phyloP scores from a whole-genome alignment of 225 moss, liverwort and hornwort species.

The Marchantia paleacea region DNA sequence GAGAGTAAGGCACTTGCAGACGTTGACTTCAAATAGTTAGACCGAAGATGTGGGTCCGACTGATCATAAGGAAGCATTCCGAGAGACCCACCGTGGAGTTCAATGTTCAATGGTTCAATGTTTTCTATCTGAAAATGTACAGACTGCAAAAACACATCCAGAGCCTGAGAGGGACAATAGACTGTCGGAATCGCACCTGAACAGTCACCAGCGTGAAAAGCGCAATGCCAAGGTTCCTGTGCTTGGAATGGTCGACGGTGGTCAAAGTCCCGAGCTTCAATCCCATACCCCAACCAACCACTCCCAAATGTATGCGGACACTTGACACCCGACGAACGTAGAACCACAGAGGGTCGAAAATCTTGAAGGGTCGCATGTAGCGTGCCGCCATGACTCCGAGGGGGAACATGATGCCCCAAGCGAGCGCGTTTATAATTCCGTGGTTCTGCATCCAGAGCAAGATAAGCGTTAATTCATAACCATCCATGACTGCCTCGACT shows the following conservation, averaged over 20 bases:
- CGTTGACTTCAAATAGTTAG: too few relatives aligned
- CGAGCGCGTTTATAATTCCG: slow-evolving; percentile 57
- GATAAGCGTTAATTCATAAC: not conserved
- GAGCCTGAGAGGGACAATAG: not conserved
- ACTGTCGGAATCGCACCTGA: slow-evolving; percentile 40
- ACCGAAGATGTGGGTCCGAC: too few relatives aligned
- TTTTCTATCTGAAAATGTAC: too few relatives aligned
- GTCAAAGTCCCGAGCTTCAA: slow-evolving; percentile 42
- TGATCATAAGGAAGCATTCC: too few relatives aligned
- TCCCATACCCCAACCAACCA: slow-evolving; percentile 62
- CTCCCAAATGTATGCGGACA: slow-evolving; percentile 63
- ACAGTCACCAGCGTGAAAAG: slow-evolving; percentile 66
- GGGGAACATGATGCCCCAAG: slow-evolving; percentile 78
- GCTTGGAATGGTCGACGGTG: slow-evolving; percentile 33
- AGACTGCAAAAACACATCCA: too few relatives aligned
- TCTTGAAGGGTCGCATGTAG: slow-evolving; percentile 64
- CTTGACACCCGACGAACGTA: slow-evolving; percentile 61
- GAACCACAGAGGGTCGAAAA: slow-evolving; percentile 63
- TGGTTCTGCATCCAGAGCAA: slow-evolving; percentile 50
- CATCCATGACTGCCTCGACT: not conserved
- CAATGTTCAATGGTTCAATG: too few relatives aligned
- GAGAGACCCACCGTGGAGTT: too few relatives aligned
- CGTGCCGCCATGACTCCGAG: slow-evolving; percentile 74
- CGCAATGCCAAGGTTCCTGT: slow-evolving; percentile 62
- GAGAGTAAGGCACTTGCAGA: too few relatives aligned